Evolutionary conservation across 2,329 filamentous ascomycete genomes (phyloP), one percentile per base, ranked within the genome.

Genomic region (Fusarium pininemorale): DNA sequence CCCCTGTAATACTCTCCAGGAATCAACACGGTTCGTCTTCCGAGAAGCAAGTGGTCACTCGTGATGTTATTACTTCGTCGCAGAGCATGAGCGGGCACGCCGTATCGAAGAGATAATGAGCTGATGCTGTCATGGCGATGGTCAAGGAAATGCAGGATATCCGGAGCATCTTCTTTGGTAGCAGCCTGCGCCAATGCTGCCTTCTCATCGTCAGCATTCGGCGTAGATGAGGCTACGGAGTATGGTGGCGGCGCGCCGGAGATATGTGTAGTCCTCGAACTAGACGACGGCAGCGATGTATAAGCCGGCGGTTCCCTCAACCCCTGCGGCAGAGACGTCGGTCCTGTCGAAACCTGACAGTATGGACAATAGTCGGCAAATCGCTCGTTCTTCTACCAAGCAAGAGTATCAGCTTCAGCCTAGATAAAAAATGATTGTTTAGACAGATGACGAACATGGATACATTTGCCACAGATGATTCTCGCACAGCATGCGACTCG

Each of bases 121-220:
- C 85, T 77, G 73, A 96, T 83, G 15, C 88, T 91, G 79, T 96
- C 94, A 69, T 88, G 85, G n/a, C 85, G 83, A 65, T 93, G 91
- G 77, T 93, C 86, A 55, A 96, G 85, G 81, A 94, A 94, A 81
- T 96, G 94, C 20, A 95, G 84, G 6, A 90, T 90, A 80, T 95
- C 92, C 66, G 89, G 86, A n/a, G 85, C 84, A 8, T 81, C 78
- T 14, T 69, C 72, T 71, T 85, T 85, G 50, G 81, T 77, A 37
- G 81, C 75, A 20, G 75, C 72, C 26, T 74, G 66, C 22, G 69
- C 69, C 12, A 76, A 59, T 2, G 69, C 72, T 14, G 65, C 72
- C 70, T 81, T 81, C 45, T 80, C 77, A 50, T 77, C 69, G 37
- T 74, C 61, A 20, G 26, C 47, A 35, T 63, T 30, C 22, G 42